Evolutionary conservation across 768 basidiomycete species (phyloP).

Genomic region (Boletus bicolor): DNA sequence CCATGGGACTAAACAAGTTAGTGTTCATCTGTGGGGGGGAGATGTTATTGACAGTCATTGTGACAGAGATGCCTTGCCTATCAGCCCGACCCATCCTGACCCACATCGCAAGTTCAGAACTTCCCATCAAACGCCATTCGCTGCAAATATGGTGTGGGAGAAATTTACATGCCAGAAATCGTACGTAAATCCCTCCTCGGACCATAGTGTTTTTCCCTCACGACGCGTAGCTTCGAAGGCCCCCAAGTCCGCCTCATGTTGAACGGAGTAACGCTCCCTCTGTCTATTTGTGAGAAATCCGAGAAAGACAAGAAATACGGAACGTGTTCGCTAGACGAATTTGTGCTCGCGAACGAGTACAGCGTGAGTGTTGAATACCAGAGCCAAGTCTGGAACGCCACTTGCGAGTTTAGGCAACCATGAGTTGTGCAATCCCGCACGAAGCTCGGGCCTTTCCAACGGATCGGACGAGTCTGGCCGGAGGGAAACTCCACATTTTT

Average conservation of each 20-base stretch:
- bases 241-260: conserved; percentile 41
- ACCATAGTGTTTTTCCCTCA: background rate
- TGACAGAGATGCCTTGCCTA: conserved; percentile 31
- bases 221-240: conserved; percentile 26
- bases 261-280: conserved; percentile 38
- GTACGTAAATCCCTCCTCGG: conserved; percentile 13
- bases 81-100: conserved; percentile 27
- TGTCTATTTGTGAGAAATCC: conserved; percentile 32
- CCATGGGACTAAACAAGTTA: conserved; percentile 37
- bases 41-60: background rate
- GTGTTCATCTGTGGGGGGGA: background rate
- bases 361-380: conserved; percentile 29
- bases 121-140: conserved; percentile 40
- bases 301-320: conserved; percentile 31
- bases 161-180: conserved; percentile 38
- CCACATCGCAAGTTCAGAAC: conserved; percentile 35
- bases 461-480: background rate
- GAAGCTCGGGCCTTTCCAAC: background rate
- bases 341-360: conserved; percentile 29
- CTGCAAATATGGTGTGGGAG: conserved; percentile 43
- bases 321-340: conserved; percentile 36
- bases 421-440: background rate
- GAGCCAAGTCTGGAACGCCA: conserved; percentile 34
- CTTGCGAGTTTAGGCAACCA: conserved; percentile 25
- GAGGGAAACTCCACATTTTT: background rate